phyloP scores from a whole-genome alignment of 352 stramenopile genomes.

The Phytophthora agathidicida region DNA sequence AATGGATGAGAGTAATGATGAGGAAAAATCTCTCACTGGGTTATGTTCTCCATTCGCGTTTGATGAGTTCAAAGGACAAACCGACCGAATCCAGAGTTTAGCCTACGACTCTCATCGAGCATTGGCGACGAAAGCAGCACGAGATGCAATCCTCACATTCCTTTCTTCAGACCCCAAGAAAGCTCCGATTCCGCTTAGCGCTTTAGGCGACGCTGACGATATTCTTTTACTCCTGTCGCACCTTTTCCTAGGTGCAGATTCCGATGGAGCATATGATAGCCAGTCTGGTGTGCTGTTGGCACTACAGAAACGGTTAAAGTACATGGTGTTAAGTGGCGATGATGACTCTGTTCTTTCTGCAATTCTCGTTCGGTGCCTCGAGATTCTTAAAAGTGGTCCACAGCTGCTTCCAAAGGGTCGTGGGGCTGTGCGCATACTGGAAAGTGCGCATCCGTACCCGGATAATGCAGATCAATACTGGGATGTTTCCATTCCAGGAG shows the following conservation, averaged over 20 bases:
- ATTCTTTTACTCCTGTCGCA: constrained; percentile 57
- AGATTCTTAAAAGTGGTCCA: constrained; percentile 31
- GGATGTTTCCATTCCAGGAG: constrained; percentile 70
- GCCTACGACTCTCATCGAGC: constrained; percentile 69
- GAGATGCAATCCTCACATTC: constrained; percentile 48
- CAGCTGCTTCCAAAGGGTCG: constrained; percentile 45
- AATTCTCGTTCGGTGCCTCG: constrained; percentile 42
- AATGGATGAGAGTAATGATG: constrained; percentile 67
- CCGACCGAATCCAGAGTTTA: constrained; percentile 60
- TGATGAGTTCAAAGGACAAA: constrained; percentile 71
- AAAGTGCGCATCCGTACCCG: constrained; percentile 77
- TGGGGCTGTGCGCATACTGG: constrained; percentile 55
- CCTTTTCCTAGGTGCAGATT: constrained; percentile 32
- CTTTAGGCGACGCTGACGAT: constrained; percentile 44
- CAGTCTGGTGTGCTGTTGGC: constrained; percentile 22
- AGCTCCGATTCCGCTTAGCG: constrained; percentile 19
- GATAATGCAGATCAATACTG: constrained; percentile 77
- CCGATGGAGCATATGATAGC: constrained; percentile 30
- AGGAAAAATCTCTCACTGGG: constrained; percentile 53
- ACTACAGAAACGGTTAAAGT: constrained; percentile 29
- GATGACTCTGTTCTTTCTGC: constrained; percentile 25
- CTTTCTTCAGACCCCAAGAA: constrained; percentile 26
- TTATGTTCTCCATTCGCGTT: constrained; percentile 73
- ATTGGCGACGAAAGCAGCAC: constrained; percentile 60
- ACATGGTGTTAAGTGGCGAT: constrained; percentile 21